Conservation (phyloP, 2,329 filamentous ascomycete genomes). For the Gnomoniopsis smithogilvyi region DNA sequence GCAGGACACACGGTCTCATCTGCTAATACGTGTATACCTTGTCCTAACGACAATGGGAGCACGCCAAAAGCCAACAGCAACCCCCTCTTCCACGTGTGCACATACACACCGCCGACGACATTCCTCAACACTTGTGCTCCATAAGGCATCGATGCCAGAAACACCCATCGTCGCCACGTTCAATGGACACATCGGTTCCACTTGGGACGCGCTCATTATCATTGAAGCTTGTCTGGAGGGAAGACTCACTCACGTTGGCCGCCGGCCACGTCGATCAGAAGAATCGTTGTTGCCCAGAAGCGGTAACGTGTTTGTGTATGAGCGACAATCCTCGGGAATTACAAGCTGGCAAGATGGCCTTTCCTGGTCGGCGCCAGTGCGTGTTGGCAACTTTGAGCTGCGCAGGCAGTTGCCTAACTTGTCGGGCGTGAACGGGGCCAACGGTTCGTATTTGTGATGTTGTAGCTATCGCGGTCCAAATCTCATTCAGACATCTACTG, state of each 20-base stretch:
- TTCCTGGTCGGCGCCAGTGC: slow-evolving; percentile 8
- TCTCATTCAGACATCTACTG: neutral
- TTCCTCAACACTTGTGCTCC: neutral
- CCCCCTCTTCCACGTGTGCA: neutral
- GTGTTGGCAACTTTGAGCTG: slow-evolving; percentile 9
- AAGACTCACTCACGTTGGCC: slow-evolving; percentile 1
- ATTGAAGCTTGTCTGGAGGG: slow-evolving; percentile 10
- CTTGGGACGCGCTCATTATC: slow-evolving; percentile 9
- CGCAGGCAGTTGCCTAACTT: slow-evolving; percentile 1
- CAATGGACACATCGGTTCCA: slow-evolving; percentile 7
- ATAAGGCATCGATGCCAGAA: slow-evolving; percentile 13
- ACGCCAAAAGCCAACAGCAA: neutral
- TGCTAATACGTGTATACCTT: neutral
- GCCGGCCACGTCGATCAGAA: slow-evolving; percentile 5
- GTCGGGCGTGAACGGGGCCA: neutral
- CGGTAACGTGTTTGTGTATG: slow-evolving; percentile 11
- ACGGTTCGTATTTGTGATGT: neutral
- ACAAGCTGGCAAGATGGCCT: slow-evolving; percentile 9
- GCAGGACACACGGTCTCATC: neutral
- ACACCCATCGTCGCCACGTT: slow-evolving; percentile 7
- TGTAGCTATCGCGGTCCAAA: neutral
- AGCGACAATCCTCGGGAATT: slow-evolving; percentile 6
- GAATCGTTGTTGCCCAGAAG: slow-evolving; percentile 2
- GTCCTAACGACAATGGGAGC: neutral
- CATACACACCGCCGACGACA: neutral